Evolutionary conservation across 2,329 filamentous ascomycete genomes (phyloP).

Genomic region (Acrocalymma vagum): DNA sequence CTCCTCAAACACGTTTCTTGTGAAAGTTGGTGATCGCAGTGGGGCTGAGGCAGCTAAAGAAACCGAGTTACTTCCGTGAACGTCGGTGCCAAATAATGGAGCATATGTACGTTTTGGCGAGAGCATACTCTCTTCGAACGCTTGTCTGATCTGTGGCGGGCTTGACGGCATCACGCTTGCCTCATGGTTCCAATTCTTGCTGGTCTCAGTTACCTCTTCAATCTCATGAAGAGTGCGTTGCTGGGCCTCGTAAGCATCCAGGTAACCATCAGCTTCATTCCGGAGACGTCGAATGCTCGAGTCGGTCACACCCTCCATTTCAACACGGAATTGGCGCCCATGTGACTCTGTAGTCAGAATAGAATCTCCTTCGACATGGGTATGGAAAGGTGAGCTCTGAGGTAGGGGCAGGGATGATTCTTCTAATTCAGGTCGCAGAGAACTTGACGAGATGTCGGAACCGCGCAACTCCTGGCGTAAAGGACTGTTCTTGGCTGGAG

Average conservation of each 20-base stretch:
- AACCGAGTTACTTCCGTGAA: conserved; percentile 1
- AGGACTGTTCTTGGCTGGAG: conserved; percentile 45
- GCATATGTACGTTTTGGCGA: conserved; percentile 23
- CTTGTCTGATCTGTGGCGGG: conserved; percentile 27
- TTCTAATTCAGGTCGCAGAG: conserved; percentile 26
- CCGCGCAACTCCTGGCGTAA: conserved; percentile 37
- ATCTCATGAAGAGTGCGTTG: conserved; percentile 42
- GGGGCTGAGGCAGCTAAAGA: conserved; percentile 8
- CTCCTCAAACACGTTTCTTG: no score
- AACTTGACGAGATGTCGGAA: conserved; percentile 34
- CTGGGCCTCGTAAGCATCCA: conserved; percentile 42
- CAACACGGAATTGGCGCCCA: conserved; percentile 36
- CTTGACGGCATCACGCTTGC: conserved; percentile 28
- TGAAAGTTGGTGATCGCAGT: conserved; percentile 11
- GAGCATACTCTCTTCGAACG: conserved; percentile 25
- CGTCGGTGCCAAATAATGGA: conserved; percentile 15
- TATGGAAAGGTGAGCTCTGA: conserved; percentile 45
- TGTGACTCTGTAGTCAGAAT: conserved; percentile 38
- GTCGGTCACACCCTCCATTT: conserved; percentile 37
- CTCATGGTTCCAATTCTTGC: conserved; percentile 26
- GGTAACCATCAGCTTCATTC: conserved; percentile 42
- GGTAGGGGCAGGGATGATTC: conserved; percentile 39
- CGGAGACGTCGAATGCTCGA: conserved; percentile 40
- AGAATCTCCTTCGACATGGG: conserved; percentile 34
- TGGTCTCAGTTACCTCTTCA: conserved; percentile 45